A percentile compares a stretch with the other conserved stretches of the same genome.
phyloP scores from a whole-genome alignment of 2,329 filamentous ascomycete genomes.

The Scedosporium boydii region DNA sequence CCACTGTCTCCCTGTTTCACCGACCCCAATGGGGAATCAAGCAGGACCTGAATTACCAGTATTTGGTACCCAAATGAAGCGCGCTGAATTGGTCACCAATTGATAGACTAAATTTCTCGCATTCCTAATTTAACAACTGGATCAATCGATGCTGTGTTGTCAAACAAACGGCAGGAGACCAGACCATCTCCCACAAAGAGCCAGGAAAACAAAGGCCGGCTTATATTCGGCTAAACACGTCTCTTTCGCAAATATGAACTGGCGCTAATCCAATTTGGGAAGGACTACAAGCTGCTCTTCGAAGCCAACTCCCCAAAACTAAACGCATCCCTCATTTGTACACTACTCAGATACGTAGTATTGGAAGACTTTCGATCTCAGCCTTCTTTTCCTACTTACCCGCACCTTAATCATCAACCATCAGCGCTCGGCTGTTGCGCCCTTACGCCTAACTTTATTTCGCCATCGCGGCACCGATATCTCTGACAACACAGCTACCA shows the following conservation, averaged over 20 bases:
- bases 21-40: no score
- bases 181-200: neutral
- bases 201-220: neutral
- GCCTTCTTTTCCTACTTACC: neutral
- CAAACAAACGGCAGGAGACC: no score
- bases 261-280: neutral
- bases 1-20: no score
- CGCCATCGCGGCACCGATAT: neutral
- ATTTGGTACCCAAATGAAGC: no score
- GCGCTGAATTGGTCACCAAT: no score
- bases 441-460: neutral
- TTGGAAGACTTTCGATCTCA: neutral
- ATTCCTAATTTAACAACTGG: no score
- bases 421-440: neutral
- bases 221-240: neutral
- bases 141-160: no score
- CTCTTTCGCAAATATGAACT: neutral
- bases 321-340: neutral
- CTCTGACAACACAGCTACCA: neutral
- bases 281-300: neutral
- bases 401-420: neutral
- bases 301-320: conserved; percentile 2
- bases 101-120: no score
- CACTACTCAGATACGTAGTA: neutral
- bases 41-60: no score